Percentiles rank a stretch among this genome's conserved stretches.
Conservation (phyloP, 352 stramenopile species). For the Elongisporangium senticosum region DNA sequence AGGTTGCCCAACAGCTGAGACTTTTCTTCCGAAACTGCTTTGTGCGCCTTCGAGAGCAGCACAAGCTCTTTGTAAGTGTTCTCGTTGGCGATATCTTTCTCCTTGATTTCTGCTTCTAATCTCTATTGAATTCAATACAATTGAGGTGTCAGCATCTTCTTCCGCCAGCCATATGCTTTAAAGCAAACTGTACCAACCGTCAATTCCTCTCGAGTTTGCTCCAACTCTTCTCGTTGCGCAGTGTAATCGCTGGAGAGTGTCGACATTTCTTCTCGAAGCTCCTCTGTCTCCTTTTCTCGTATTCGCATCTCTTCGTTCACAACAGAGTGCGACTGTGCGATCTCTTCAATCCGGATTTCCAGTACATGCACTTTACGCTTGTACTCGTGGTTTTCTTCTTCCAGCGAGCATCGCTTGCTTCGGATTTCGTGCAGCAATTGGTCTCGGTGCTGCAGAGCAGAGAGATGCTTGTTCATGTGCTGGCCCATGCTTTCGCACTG, state of each 20-base stretch:
- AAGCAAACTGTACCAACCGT: slow-evolving; percentile 20
- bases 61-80: slow-evolving; percentile 78
- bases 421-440: slow-evolving; percentile 63
- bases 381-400: slow-evolving; percentile 74
- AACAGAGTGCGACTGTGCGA: slow-evolving; percentile 57
- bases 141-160: background rate
- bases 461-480: slow-evolving; percentile 75
- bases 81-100: slow-evolving; percentile 51
- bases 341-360: slow-evolving; percentile 71
- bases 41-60: slow-evolving; percentile 73
- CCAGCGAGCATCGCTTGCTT: slow-evolving; percentile 39
- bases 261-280: slow-evolving; percentile 61
- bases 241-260: slow-evolving; percentile 64
- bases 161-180: background rate
- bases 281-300: slow-evolving; percentile 46
- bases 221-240: slow-evolving; percentile 52
- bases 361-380: slow-evolving; percentile 75
- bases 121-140: slow-evolving; percentile 18
- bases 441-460: slow-evolving; percentile 59
- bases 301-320: slow-evolving; percentile 53
- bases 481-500: slow-evolving; percentile 69
- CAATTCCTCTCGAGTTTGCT: slow-evolving; percentile 40
- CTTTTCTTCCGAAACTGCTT: slow-evolving; percentile 60
- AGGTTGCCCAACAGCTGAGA: slow-evolving; percentile 36
- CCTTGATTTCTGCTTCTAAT: slow-evolving; percentile 52